Percentiles rank a stretch among this genome's conserved stretches.
Evolutionary conservation across 306 rosid species (phyloP).

Genomic region (Pterocarpus macrocarpus): DNA sequence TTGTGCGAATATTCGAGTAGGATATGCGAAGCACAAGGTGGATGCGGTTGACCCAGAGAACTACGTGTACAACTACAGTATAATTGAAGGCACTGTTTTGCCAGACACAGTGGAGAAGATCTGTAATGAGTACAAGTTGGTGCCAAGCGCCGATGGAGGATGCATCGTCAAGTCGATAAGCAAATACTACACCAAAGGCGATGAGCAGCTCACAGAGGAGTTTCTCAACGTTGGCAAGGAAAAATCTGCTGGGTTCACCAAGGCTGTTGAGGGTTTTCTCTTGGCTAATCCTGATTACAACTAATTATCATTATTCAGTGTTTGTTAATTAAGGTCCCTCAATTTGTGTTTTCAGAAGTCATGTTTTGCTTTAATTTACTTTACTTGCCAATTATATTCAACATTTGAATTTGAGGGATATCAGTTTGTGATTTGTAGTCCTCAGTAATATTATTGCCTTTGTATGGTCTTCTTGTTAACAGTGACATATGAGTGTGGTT

Average conservation of each 20-base stretch:
- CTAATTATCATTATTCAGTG: constrained; percentile 18
- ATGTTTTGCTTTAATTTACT: neutral
- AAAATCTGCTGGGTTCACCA: constrained; percentile 47
- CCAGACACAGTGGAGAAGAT: constrained; percentile 52
- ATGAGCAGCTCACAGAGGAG: constrained; percentile 41
- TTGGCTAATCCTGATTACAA: constrained; percentile 52
- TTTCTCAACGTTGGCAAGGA: constrained; percentile 52
- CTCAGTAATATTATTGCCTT: neutral
- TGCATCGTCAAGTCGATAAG: constrained; percentile 46
- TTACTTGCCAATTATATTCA: neutral
- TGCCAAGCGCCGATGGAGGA: constrained; percentile 48
- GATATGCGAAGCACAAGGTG: constrained; percentile 55
- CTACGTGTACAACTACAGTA: constrained; percentile 46
- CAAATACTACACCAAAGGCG: constrained; percentile 50
- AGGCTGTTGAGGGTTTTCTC: constrained; percentile 58
- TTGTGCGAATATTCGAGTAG: neutral
- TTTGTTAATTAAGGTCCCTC: neutral
- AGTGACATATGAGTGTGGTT: neutral
- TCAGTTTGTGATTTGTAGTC: neutral
- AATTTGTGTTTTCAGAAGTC: neutral
- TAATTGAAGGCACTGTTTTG: constrained; percentile 56
- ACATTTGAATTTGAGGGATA: neutral
- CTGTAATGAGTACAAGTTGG: constrained; percentile 46
- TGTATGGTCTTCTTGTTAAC: neutral
- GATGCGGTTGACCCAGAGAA: constrained; percentile 51